Evolutionary conservation across 352 stramenopile genomes (phyloP).

Genomic region (Globisporangium sylvaticum): DNA sequence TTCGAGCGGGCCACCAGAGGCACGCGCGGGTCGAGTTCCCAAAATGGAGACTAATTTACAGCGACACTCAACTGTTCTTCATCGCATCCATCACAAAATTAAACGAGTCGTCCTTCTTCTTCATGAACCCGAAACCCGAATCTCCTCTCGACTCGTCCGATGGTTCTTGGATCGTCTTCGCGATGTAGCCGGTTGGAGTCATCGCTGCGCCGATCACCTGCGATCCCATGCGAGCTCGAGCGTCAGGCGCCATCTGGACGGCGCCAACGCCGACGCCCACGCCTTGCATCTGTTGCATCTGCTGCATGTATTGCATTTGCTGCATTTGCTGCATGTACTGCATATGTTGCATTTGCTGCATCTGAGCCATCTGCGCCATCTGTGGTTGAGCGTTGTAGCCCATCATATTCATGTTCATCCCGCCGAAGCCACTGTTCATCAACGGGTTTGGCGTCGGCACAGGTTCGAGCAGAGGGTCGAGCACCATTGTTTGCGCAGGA

Average conservation of each 20-base stretch:
- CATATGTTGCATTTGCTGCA: constrained; percentile 51
- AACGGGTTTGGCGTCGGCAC: constrained; percentile 30
- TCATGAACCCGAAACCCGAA: constrained; percentile 83
- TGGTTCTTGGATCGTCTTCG: constrained; percentile 85
- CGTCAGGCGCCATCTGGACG: constrained; percentile 25
- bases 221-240: constrained; percentile 30
- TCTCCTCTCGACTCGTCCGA: constrained; percentile 51
- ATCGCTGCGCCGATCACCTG: constrained; percentile 84
- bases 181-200: constrained; percentile 82
- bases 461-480: constrained; percentile 72
- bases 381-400: constrained; percentile 46
- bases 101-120: constrained; percentile 87
- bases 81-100: constrained; percentile 88
- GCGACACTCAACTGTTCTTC: constrained; percentile 72
- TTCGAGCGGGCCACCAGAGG: background rate
- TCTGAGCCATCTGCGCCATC: constrained; percentile 42
- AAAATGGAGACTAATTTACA: constrained; percentile 54
- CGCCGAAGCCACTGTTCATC: constrained; percentile 39
- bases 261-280: constrained; percentile 29
- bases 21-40: constrained; percentile 5
- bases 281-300: constrained; percentile 65
- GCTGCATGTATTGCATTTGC: constrained; percentile 68
- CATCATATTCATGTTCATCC: constrained; percentile 69
- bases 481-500: constrained; percentile 42
- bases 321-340: constrained; percentile 75